Evolutionary conservation across 2,329 filamentous ascomycete species (phyloP), one percentile per base, ranked within the genome.

Genomic region (Ilyonectria mors-panacis): DNA sequence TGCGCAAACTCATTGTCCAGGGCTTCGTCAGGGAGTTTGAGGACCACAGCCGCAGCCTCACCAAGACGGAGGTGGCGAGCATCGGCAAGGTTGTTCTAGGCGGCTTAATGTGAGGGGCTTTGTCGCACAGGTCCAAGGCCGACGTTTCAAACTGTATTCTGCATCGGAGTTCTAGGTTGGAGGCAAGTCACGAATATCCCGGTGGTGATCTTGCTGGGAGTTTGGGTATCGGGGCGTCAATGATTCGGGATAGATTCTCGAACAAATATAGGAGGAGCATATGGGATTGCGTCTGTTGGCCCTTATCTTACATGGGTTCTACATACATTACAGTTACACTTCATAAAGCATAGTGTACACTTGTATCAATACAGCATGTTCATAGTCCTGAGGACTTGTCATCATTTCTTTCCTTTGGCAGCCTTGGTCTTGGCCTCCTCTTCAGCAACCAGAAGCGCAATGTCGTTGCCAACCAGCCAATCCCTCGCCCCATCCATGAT

Each of bases 11-110:
- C 57, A 92, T 99, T 67, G 88, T 99, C 1, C 91, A 94, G 53
- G 93, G 93, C 6, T 89, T 97, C 1, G 92, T 98, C 54, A 91
- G 94, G 73, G 96, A 99, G 77, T 98, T 98, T 79, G 96, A 98
- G 79, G 95, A 98, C 65, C 89, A 90, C 21, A 96, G 93, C 78
- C 86, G 95, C 51, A 85, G 85, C 50, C 91, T 92, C 10, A 89
- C 94, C 33, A 95, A 92, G 82, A 88, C 88, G 13, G 96, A 99
- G 82, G 86, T 98, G 54, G 91, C 91, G 1, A 94, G 93, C 37
- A 89, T 99, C 44, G 93, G 94, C 56, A 96, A 94, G 80, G 92
- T 98, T 33, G 94, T 98, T 2, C 82, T 98, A 1, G 94, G 94
- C 3, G 96, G 95, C 1, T 83, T 98, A 72, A 91, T 98, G 88